These are phyloP conservation scores for Tarenaya hassleriana DNA, from an alignment of 345 rosid species.

Conservation along the genomic window DNA sequence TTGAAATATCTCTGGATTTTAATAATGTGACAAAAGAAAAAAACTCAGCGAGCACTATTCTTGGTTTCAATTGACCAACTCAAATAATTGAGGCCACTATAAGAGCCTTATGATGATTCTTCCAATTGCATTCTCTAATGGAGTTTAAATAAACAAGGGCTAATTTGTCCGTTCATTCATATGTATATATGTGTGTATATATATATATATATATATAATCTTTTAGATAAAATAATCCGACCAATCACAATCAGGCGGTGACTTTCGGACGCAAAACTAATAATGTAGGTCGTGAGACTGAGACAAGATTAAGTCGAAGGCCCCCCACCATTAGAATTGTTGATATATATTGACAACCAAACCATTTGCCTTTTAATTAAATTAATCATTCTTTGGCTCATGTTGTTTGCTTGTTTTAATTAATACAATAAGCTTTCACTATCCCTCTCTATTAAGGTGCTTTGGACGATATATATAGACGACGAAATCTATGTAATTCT, in stretches of 20 bases:
- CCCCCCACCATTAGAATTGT: slow-evolving; percentile 31
- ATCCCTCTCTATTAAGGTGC: slow-evolving; percentile 29
- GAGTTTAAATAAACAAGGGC: slow-evolving; percentile 32
- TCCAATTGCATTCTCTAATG: slow-evolving; percentile 27
- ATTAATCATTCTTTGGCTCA: neutral
- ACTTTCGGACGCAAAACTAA: slow-evolving; percentile 34
- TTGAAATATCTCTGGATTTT: too few relatives aligned
- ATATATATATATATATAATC: neutral
- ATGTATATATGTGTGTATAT: too few relatives aligned
- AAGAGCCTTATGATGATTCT: slow-evolving; percentile 24
- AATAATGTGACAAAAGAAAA: too few relatives aligned
- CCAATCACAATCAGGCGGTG: too few relatives aligned
- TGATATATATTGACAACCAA: slow-evolving; percentile 27
- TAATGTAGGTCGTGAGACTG: slow-evolving; percentile 17
- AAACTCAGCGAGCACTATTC: slow-evolving; percentile 26
- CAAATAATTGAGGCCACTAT: too few relatives aligned
- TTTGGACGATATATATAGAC: slow-evolving; percentile 27
- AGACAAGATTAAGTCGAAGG: slow-evolving; percentile 26
- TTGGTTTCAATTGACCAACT: slow-evolving; percentile 29
- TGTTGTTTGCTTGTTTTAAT: slow-evolving; percentile 1
- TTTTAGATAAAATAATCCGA: too few relatives aligned
- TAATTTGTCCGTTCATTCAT: slow-evolving; percentile 28
- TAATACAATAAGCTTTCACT: slow-evolving; percentile 20
- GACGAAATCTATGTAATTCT: too few relatives aligned
- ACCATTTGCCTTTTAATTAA: slow-evolving; percentile 24